phyloP scores from a whole-genome alignment of 2,329 filamentous ascomycete species.

The Zasmidium angulare region DNA sequence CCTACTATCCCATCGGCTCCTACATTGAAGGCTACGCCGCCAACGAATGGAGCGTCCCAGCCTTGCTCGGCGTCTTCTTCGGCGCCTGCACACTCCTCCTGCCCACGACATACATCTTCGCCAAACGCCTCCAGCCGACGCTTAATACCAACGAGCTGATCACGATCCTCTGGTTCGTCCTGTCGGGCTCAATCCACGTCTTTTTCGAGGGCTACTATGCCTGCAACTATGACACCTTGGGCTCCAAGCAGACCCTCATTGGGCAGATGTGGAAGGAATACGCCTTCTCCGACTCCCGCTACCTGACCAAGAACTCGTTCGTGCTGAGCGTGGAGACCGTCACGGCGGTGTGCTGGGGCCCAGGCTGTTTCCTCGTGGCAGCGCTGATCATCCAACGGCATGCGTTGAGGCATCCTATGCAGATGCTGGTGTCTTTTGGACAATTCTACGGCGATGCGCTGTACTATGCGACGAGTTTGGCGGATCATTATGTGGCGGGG shows the following conservation, averaged over 20 bases:
- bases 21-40: slow-evolving; percentile 63
- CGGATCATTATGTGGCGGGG: slow-evolving; percentile 57
- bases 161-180: slow-evolving; percentile 71
- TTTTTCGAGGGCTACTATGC: slow-evolving; percentile 87
- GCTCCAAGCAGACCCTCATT: slow-evolving; percentile 68
- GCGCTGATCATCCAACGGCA: slow-evolving; percentile 55
- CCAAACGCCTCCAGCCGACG: slow-evolving; percentile 54
- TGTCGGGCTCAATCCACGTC: slow-evolving; percentile 72
- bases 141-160: slow-evolving; percentile 57
- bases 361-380: slow-evolving; percentile 59
- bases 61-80: slow-evolving; percentile 62
- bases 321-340: slow-evolving; percentile 85
- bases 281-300: slow-evolving; percentile 80
- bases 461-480: slow-evolving; percentile 64
- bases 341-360: slow-evolving; percentile 71
- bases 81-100: slow-evolving; percentile 59
- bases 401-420: slow-evolving; percentile 59
- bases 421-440: slow-evolving; percentile 61
- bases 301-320: slow-evolving; percentile 77
- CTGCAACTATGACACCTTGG: slow-evolving; percentile 64
- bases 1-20: slow-evolving; percentile 69
- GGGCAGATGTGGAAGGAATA: slow-evolving; percentile 95
- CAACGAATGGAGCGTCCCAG: slow-evolving; percentile 62
- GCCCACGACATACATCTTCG: slow-evolving; percentile 53
- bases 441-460: slow-evolving; percentile 65